These are phyloP conservation scores for Phaeotremella skinneri DNA, from an alignment of 768 basidiomycete species.

Conservation along the genomic window DNA sequence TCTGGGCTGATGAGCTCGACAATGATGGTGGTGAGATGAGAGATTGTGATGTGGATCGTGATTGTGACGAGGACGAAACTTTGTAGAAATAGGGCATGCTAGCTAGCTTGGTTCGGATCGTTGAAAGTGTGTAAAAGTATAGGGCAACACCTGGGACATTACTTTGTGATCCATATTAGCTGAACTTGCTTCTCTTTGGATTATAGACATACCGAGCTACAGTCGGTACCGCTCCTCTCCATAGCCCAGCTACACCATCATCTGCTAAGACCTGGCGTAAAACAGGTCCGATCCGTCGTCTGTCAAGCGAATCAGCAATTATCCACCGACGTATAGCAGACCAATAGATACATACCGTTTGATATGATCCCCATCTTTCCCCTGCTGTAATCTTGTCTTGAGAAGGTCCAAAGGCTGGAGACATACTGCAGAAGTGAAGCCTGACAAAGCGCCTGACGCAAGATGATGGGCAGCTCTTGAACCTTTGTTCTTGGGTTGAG, in stretches of 20 bases:
- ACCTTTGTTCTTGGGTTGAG: background rate
- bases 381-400: slow-evolving; percentile 86
- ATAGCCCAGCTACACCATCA: slow-evolving; percentile 70
- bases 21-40: background rate
- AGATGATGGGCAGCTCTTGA: slow-evolving; percentile 45
- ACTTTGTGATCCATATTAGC: slow-evolving; percentile 53
- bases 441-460: slow-evolving; percentile 46
- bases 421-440: slow-evolving; percentile 45
- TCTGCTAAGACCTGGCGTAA: slow-evolving; percentile 58
- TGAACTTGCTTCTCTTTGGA: background rate
- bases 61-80: slow-evolving; percentile 11
- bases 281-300: slow-evolving; percentile 28
- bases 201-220: slow-evolving; percentile 59
- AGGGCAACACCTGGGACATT: slow-evolving; percentile 91
- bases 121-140: slow-evolving; percentile 83
- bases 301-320: background rate
- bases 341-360: slow-evolving; percentile 21
- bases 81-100: slow-evolving; percentile 66
- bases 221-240: slow-evolving; percentile 84
- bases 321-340: background rate
- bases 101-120: slow-evolving; percentile 74
- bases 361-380: slow-evolving; percentile 54
- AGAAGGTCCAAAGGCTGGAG: slow-evolving; percentile 66
- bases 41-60: background rate
- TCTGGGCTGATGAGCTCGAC: background rate